Percentiles rank a stretch among this genome's conserved stretches.
Evolutionary conservation across 306 rosid genomes (phyloP).

Genomic region (Quercus engelmannii): DNA sequence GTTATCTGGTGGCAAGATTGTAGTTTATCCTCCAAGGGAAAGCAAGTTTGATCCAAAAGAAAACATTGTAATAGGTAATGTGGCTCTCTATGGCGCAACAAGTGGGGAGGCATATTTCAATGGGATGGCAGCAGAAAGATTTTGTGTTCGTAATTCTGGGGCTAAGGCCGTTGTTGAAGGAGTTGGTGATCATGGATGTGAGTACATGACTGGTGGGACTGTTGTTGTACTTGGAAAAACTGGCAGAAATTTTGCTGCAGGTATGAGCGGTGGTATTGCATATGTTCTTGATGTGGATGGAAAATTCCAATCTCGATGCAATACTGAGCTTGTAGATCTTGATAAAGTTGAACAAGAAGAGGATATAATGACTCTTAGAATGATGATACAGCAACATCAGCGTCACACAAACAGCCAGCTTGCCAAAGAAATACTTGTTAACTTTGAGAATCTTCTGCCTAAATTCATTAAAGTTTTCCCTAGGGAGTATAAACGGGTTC

Average conservation of each 20-base stretch:
- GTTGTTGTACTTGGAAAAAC: conserved; percentile 94
- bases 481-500: conserved; percentile 79
- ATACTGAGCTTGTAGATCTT: conserved; percentile 88
- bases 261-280: conserved; percentile 99
- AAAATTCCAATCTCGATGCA: conserved; percentile 69
- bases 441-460: conserved; percentile 71
- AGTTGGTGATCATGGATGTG: conserved; percentile 99
- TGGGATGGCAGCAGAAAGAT: conserved; percentile 99
- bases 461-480: conserved; percentile 89
- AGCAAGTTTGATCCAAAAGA: conserved; percentile 90
- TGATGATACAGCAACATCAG: conserved; percentile 96
- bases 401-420: conserved; percentile 85
- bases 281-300: conserved; percentile 78
- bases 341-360: conserved; percentile 86
- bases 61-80: conserved; percentile 92
- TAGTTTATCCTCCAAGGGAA: conserved; percentile 82
- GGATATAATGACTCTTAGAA: conserved; percentile 64
- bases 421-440: conserved; percentile 76
- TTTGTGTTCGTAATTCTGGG: conserved; percentile 97
- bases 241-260: conserved; percentile 97
- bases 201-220: conserved; percentile 98
- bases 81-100: conserved; percentile 95
- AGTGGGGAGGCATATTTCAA: conserved; percentile 93
- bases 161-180: conserved; percentile 97
- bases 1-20: conserved; percentile 90